Evolutionary conservation across 352 stramenopile species (phyloP).

Genomic region (Elongisporangium undulatum): DNA sequence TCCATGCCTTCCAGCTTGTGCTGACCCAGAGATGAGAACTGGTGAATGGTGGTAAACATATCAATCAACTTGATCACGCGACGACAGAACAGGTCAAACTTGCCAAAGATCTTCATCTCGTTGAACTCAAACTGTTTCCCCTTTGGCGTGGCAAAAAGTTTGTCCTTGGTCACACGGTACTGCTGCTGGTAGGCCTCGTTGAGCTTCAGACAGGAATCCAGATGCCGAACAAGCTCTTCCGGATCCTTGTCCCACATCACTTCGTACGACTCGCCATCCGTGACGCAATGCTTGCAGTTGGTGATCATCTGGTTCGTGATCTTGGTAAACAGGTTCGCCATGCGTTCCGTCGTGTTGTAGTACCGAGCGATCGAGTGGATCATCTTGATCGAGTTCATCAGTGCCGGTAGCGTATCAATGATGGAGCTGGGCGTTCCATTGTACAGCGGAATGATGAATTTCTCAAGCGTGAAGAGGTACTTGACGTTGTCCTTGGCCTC

Average conservation of each 20-base stretch:
- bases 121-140: conserved; percentile 99
- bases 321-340: conserved; percentile 96
- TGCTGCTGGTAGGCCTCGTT: conserved; percentile 98
- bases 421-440: conserved; percentile 95
- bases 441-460: conserved; percentile 91
- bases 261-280: conserved; percentile 75
- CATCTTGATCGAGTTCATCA: conserved; percentile 99
- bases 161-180: conserved; percentile 97
- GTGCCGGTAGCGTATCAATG: conserved; percentile 96
- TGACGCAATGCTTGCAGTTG: conserved; percentile 96
- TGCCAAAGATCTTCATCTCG: conserved; percentile 98
- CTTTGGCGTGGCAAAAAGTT: conserved; percentile 93
- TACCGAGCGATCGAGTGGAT: conserved; percentile 98
- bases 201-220: conserved; percentile 96
- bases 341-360: conserved; percentile 98
- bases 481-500: conserved; percentile 99
- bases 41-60: conserved; percentile 98
- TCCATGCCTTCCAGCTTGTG: conserved; percentile 93
- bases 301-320: conserved; percentile 99
- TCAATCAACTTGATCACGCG: conserved; percentile 98
- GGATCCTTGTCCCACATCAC: conserved; percentile 95
- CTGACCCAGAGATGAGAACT: conserved; percentile 91
- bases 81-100: conserved; percentile 98
- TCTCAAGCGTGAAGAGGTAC: conserved; percentile 98
- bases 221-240: conserved; percentile 91